Conservation (phyloP, 257 asterid genomes). For the Fraxinus pennsylvanica region DNA sequence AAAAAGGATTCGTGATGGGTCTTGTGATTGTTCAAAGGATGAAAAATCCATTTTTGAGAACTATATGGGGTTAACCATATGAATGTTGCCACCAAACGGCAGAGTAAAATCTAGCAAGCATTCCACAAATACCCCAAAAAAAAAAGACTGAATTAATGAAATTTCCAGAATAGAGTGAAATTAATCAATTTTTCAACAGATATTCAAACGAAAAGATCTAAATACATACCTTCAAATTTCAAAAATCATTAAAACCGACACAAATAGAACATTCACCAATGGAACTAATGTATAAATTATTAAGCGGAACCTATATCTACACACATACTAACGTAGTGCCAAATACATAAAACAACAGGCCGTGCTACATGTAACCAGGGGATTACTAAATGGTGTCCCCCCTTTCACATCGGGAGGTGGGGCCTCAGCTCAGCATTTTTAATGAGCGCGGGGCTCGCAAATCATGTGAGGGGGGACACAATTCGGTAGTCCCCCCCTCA, state of each 20-base stretch:
- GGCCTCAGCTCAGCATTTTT: too few relatives aligned
- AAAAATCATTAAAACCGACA: neutral
- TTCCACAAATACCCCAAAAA: neutral
- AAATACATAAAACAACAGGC: neutral
- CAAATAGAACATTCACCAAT: neutral
- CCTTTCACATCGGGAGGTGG: too few relatives aligned
- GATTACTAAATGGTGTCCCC: too few relatives aligned
- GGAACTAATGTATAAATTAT: neutral
- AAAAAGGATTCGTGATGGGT: neutral
- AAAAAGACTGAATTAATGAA: neutral
- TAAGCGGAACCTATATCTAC: neutral
- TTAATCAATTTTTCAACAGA: neutral
- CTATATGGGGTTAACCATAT: neutral
- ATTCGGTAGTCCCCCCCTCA: too few relatives aligned
- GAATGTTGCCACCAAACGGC: slow-evolving; percentile 48
- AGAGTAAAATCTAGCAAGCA: neutral
- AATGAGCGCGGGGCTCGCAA: too few relatives aligned
- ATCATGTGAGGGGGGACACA: too few relatives aligned
- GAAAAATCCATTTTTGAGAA: slow-evolving; percentile 27
- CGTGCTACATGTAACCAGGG: too few relatives aligned
- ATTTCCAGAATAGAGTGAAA: neutral
- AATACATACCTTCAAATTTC: neutral
- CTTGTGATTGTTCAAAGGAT: slow-evolving; percentile 26
- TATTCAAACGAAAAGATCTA: neutral
- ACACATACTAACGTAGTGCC: neutral